A percentile compares a stretch with the other conserved stretches of the same genome.
phyloP scores from a whole-genome alignment of 176 grass and related monocot genomes.

The Puccinellia tenuiflora region DNA sequence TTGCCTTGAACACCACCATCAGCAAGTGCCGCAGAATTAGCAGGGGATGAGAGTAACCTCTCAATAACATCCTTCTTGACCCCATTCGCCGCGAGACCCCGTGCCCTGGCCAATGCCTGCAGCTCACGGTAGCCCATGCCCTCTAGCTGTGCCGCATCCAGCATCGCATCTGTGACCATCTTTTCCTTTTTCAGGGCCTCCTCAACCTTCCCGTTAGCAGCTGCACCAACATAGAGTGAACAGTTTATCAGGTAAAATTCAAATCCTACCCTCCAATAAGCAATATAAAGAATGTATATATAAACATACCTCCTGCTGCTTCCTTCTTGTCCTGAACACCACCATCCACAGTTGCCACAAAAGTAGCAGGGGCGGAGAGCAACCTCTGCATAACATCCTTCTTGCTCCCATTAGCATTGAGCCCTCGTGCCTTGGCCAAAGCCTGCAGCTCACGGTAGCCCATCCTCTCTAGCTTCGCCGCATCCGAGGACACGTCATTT shows the following conservation, averaged over 20 bases:
- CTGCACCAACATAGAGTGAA: background rate
- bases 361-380: conserved; percentile 17
- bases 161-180: background rate
- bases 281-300: background rate
- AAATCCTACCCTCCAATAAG: background rate
- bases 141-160: conserved; percentile 38
- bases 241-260: background rate
- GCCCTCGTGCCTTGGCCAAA: conserved; percentile 46
- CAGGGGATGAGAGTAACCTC: conserved; percentile 39
- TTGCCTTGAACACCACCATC: conserved; percentile 33
- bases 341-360: conserved; percentile 17
- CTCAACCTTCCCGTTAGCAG: background rate
- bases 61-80: conserved; percentile 51
- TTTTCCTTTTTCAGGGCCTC: background rate
- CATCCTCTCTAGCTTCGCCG: conserved; percentile 52
- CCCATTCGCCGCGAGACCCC: conserved; percentile 43
- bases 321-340: conserved; percentile 22
- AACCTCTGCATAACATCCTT: conserved; percentile 52
- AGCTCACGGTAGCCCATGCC: conserved; percentile 63
- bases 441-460: conserved; percentile 50
- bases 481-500: background rate
- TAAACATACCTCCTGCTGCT: conserved; percentile 4
- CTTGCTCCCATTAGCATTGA: conserved; percentile 52
- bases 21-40: background rate
- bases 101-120: conserved; percentile 46